Percentiles rank a stretch among this genome's conserved stretches.
These are phyloP conservation scores for Hydnomerulius pinastri DNA, from an alignment of 768 basidiomycete genomes.

Conservation along the genomic window DNA sequence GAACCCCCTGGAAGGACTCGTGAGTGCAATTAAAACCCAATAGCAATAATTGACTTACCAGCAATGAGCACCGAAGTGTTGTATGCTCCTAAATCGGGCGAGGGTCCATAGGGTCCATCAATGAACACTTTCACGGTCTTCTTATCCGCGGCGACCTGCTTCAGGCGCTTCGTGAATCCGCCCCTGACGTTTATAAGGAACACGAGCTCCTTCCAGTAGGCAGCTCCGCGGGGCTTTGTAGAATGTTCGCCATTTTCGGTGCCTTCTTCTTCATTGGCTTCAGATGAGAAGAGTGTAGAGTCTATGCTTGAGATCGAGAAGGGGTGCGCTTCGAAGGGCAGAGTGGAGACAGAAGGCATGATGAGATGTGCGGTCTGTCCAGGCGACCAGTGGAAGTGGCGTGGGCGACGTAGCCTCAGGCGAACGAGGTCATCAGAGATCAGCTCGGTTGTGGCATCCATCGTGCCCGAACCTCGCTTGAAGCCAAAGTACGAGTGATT, in stretches of 20 bases:
- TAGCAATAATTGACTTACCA: conserved; percentile 33
- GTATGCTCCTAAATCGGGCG: conserved; percentile 42
- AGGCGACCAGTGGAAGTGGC: conserved; percentile 51
- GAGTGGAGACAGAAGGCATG: conserved; percentile 45
- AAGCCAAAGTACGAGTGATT: conserved; percentile 44
- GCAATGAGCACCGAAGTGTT: conserved; percentile 52
- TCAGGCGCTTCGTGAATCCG: conserved; percentile 60
- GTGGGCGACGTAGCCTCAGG: conserved; percentile 44
- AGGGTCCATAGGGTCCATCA: conserved; percentile 60
- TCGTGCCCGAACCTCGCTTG: conserved; percentile 20
- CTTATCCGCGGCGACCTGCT: conserved; percentile 31
- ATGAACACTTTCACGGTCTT: conserved; percentile 47
- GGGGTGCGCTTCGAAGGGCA: conserved; percentile 58
- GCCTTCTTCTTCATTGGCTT: not conserved
- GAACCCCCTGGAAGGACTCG: conserved; percentile 43
- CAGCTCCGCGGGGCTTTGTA: not conserved
- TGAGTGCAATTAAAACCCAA: not conserved
- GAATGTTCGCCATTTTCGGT: not conserved
- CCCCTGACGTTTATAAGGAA: conserved; percentile 61
- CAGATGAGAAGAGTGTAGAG: conserved; percentile 20
- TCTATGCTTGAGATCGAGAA: conserved; percentile 60
- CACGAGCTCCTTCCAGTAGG: conserved; percentile 43
- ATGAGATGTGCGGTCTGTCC: conserved; percentile 58
- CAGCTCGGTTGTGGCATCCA: conserved; percentile 43
- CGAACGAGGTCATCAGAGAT: conserved; percentile 50